Evolutionary conservation across 1,284 basidiomycete species (phyloP).

Genomic region (Phellinidium pouzarii): DNA sequence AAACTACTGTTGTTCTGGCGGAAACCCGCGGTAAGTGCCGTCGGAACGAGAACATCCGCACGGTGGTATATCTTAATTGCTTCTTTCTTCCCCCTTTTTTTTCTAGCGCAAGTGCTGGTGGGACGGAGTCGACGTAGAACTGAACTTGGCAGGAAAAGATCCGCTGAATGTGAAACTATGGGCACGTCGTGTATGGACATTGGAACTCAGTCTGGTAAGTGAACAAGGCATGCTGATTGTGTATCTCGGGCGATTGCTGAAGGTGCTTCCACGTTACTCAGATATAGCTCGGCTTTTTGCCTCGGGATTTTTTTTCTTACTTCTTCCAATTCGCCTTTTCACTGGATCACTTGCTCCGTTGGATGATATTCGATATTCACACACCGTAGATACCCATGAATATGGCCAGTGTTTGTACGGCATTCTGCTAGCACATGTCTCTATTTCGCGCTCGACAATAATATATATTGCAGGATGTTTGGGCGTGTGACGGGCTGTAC

Average conservation of each 20-base stretch:
- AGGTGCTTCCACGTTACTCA: background rate
- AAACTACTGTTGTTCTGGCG: slow-evolving; percentile 98
- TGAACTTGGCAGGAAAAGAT: slow-evolving; percentile 49
- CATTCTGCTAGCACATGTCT: background rate
- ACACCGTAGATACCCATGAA: slow-evolving; percentile 3
- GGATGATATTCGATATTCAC: background rate
- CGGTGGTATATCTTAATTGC: background rate
- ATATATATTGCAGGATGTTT: no score
- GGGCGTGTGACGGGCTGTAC: no score
- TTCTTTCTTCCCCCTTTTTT: slow-evolving; percentile 18
- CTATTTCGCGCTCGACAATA: no score
- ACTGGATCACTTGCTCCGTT: background rate
- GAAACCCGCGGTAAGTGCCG: slow-evolving; percentile 83
- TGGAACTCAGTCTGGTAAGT: slow-evolving; percentile 91
- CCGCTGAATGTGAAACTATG: slow-evolving; percentile 76
- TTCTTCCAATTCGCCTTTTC: background rate
- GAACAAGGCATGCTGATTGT: background rate
- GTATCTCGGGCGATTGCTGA: background rate
- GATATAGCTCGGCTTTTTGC: background rate
- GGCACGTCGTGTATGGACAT: slow-evolving; percentile 97
- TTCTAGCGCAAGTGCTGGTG: slow-evolving; percentile 97
- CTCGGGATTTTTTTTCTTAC: background rate
- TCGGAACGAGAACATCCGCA: background rate
- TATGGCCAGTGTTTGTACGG: slow-evolving; percentile 1
- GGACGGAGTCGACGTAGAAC: slow-evolving; percentile 92